Conservation (phyloP, 768 basidiomycete species). For the Mrakia frigida region DNA sequence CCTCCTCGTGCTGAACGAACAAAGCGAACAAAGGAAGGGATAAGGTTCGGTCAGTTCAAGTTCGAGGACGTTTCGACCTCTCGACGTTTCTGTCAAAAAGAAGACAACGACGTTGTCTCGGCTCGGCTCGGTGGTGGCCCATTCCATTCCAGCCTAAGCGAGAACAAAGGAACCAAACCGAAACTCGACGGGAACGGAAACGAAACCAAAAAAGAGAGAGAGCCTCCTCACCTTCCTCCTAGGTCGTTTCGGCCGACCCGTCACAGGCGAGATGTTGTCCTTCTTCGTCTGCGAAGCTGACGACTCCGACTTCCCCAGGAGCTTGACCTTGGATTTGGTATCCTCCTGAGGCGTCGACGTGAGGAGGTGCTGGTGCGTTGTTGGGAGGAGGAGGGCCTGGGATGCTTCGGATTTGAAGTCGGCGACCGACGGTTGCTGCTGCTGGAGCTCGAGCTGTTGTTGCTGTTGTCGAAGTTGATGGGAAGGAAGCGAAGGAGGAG, state of each 20-base stretch:
- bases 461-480: background rate
- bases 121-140: too few species aligned
- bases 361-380: background rate
- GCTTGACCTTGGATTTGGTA: too few species aligned
- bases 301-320: too few species aligned
- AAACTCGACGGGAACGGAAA: background rate
- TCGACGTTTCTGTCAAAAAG: too few species aligned
- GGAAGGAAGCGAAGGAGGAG: too few species aligned
- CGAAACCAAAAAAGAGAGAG: too few species aligned
- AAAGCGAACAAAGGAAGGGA: background rate
- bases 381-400: background rate
- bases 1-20: constrained; percentile 18
- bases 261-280: constrained; percentile 27
- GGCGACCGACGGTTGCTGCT: background rate
- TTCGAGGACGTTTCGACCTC: background rate
- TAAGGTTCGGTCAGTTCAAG: background rate
- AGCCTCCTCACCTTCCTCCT: constrained; percentile 22
- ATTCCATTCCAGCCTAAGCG: too few species aligned
- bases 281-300: background rate
- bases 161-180: background rate
- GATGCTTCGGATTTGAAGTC: too few species aligned
- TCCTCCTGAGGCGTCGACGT: background rate
- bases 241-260: constrained; percentile 25
- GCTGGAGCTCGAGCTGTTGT: background rate
- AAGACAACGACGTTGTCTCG: too few species aligned